phyloP scores from a whole-genome alignment of 768 basidiomycete species.

The Leucogyrophana mollusca region DNA sequence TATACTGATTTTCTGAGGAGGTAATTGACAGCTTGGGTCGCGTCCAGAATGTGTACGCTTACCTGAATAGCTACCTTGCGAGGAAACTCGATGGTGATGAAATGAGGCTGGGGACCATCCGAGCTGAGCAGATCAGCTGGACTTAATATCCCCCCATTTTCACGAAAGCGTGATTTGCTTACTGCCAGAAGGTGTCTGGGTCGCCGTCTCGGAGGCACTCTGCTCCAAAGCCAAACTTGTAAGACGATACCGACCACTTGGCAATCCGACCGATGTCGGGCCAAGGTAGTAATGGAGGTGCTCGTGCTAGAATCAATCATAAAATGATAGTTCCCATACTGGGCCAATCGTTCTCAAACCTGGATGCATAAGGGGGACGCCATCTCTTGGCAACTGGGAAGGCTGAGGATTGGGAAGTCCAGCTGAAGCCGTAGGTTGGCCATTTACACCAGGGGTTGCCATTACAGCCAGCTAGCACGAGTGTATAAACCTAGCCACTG shows the following conservation, averaged over 20 bases:
- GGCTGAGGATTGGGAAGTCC: neutral
- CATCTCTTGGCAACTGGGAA: constrained; percentile 28
- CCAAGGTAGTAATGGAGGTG: constrained; percentile 58
- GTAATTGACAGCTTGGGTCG: neutral
- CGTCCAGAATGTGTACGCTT: constrained; percentile 10
- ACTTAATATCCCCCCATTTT: no score
- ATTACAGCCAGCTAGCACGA: no score
- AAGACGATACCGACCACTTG: constrained; percentile 95
- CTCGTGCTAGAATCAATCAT: constrained; percentile 27
- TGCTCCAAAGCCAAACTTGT: constrained; percentile 94
- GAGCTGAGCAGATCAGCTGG: constrained; percentile 57
- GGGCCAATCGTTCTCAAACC: constrained; percentile 19
- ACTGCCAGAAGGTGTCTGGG: constrained; percentile 98
- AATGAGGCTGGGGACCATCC: constrained; percentile 97
- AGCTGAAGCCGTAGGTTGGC: constrained; percentile 2
- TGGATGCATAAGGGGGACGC: constrained; percentile 37
- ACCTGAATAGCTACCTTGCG: constrained; percentile 89
- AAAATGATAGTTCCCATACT: neutral
- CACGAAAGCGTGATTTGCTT: constrained; percentile 33
- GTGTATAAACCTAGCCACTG: no score
- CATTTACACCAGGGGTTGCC: neutral
- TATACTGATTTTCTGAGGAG: constrained; percentile 77
- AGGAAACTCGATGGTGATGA: constrained; percentile 91
- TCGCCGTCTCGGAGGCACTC: constrained; percentile 89
- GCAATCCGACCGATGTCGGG: constrained; percentile 87